Percentiles rank a stretch among this genome's conserved stretches.
Conservation (phyloP, 2,329 filamentous ascomycete species). For the Diaporthe nobilis region DNA sequence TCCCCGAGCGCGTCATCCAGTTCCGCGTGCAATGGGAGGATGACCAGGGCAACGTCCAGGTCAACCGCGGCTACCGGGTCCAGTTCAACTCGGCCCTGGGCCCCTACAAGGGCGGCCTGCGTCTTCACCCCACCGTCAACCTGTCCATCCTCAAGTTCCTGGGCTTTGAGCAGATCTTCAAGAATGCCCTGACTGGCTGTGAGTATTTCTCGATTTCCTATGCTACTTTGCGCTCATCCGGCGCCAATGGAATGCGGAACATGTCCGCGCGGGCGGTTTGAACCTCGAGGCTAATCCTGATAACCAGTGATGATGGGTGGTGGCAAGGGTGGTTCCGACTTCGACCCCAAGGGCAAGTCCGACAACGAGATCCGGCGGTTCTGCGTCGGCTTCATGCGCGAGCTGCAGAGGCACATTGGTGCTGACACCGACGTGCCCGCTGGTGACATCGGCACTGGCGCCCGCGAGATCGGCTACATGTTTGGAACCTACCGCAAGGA, state of each 20-base stretch:
- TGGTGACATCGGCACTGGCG: conserved; percentile 94
- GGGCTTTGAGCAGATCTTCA: conserved; percentile 99
- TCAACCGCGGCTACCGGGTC: conserved; percentile 96
- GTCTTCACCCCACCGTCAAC: conserved; percentile 93
- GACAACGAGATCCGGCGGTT: conserved; percentile 98
- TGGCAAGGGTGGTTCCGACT: conserved; percentile 97
- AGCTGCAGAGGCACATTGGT: conserved; percentile 96
- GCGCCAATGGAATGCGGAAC: conserved; percentile 41
- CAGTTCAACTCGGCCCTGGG: conserved; percentile 99
- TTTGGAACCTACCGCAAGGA: conserved; percentile 94
- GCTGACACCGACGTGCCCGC: conserved; percentile 96
- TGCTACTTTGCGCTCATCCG: conserved; percentile 34
- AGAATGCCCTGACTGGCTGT: conserved; percentile 97
- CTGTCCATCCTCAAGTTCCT: conserved; percentile 92
- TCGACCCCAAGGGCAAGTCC: conserved; percentile 98
- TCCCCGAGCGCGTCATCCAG: conserved; percentile 96
- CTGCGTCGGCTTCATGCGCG: conserved; percentile 95
- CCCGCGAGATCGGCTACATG: conserved; percentile 93
- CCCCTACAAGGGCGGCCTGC: conserved; percentile 97
- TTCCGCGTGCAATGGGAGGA: conserved; percentile 99
- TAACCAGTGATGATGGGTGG: conserved; percentile 88
- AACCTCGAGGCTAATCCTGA: conserved; percentile 40
- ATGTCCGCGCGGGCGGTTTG: neutral
- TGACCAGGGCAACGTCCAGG: conserved; percentile 88
- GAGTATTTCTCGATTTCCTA: conserved; percentile 57